A percentile compares a stretch with the other conserved stretches of the same genome.
Evolutionary conservation across 1,284 basidiomycete species (phyloP).

Genomic region (Microbotryomycetes sp.): DNA sequence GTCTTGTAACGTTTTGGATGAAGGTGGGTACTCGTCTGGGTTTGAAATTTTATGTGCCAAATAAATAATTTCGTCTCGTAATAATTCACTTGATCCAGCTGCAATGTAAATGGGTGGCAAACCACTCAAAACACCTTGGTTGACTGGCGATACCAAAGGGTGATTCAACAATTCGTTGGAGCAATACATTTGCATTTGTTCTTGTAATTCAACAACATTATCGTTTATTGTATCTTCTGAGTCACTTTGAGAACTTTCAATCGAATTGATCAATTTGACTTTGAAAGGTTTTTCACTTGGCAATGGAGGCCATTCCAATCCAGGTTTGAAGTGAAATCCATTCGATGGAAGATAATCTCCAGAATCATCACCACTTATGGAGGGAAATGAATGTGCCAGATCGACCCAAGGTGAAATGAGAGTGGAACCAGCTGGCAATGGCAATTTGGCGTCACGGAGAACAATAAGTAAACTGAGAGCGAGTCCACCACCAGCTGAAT

Average conservation of each 20-base stretch:
- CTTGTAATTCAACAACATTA: not conserved
- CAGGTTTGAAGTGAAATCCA: slow-evolving; percentile 27
- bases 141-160: slow-evolving; percentile 77
- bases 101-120: slow-evolving; percentile 73
- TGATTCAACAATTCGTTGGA: slow-evolving; percentile 64
- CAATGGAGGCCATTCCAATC: slow-evolving; percentile 26
- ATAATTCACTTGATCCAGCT: slow-evolving; percentile 81
- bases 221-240: slow-evolving; percentile 6
- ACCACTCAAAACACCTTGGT: slow-evolving; percentile 70
- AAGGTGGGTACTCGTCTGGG: slow-evolving; percentile 64
- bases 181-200: slow-evolving; percentile 80
- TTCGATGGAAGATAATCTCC: slow-evolving; percentile 28
- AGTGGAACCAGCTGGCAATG: slow-evolving; percentile 59
- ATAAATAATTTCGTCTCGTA: slow-evolving; percentile 88
- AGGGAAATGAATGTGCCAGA: slow-evolving; percentile 88
- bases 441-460: slow-evolving; percentile 74
- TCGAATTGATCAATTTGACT: too few relatives aligned
- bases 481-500: slow-evolving; percentile 89
- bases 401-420: slow-evolving; percentile 71
- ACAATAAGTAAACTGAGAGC: slow-evolving; percentile 76
- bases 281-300: slow-evolving; percentile 32
- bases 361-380: slow-evolving; percentile 62
- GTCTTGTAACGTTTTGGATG: slow-evolving; percentile 16
- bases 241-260: slow-evolving; percentile 10
- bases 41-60: slow-evolving; percentile 81